Evolutionary conservation across 768 basidiomycete species (phyloP).

Genomic region (Pleurotus salmoneostramineus): DNA sequence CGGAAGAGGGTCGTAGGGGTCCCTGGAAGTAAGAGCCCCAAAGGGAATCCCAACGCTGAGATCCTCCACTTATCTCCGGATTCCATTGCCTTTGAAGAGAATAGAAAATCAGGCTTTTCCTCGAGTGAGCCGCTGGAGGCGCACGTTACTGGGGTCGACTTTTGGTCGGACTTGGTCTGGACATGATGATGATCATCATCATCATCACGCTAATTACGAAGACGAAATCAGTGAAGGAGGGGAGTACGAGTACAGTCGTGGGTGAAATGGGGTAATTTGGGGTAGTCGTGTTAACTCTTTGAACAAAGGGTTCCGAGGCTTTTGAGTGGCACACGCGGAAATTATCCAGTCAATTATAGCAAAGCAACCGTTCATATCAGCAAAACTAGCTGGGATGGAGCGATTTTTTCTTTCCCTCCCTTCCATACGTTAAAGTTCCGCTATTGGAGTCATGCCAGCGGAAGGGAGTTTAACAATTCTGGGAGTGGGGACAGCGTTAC

Average conservation of each 20-base stretch:
- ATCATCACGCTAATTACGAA: neutral
- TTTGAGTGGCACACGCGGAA: slow-evolving; percentile 2
- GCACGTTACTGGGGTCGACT: neutral
- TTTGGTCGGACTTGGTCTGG: neutral
- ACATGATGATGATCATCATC: neutral
- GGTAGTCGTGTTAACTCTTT: too few relatives aligned
- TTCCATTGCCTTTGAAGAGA: neutral
- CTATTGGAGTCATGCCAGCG: neutral
- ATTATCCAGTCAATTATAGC: slow-evolving; percentile 6
- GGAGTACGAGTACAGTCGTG: too few relatives aligned
- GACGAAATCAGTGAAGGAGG: neutral
- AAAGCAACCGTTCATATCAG: neutral
- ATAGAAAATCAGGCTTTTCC: neutral
- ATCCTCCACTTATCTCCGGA: slow-evolving; percentile 1
- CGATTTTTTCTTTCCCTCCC: too few relatives aligned
- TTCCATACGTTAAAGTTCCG: neutral
- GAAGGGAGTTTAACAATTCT: neutral
- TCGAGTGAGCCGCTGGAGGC: slow-evolving; percentile 2
- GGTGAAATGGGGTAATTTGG: too few relatives aligned
- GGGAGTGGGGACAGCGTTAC: neutral
- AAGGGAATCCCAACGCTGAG: neutral
- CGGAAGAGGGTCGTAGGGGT: slow-evolving; percentile 4
- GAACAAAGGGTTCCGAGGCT: slow-evolving; percentile 5
- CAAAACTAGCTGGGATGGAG: neutral
- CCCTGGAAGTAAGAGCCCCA: slow-evolving; percentile 7